Conservation (phyloP, 495 filamentous ascomycete genomes). For the Xylaria acuta region DNA sequence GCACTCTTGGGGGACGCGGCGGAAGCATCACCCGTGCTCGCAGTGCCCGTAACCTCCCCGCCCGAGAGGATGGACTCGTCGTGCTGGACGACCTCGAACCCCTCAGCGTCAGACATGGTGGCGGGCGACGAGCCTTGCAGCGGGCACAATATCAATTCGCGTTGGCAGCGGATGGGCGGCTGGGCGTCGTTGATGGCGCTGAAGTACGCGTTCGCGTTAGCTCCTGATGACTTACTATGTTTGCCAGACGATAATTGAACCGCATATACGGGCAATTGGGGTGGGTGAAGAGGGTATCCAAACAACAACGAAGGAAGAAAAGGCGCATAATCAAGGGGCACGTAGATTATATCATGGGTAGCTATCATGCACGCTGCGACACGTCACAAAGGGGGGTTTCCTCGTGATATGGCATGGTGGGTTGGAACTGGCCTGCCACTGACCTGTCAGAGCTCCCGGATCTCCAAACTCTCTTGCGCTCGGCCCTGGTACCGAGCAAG, state of each 20-base stretch:
- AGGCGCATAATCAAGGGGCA: constrained; percentile 12
- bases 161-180: constrained; percentile 13
- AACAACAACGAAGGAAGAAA: not conserved
- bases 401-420: constrained; percentile 30
- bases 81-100: constrained; percentile 49
- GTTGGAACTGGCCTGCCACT: constrained; percentile 38
- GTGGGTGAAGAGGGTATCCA: constrained; percentile 9
- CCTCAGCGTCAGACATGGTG: constrained; percentile 55
- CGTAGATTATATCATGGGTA: constrained; percentile 23
- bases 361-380: constrained; percentile 36
- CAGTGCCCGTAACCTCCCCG: constrained; percentile 39
- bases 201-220: constrained; percentile 31
- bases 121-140: constrained; percentile 20
- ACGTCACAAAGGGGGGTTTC: constrained; percentile 41
- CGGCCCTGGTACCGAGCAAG: constrained; percentile 14
- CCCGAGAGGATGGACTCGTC: constrained; percentile 44
- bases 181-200: constrained; percentile 29
- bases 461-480: constrained; percentile 34
- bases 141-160: constrained; percentile 27
- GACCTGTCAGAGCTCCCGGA: constrained; percentile 34
- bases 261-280: constrained; percentile 10
- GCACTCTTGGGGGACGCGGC: constrained; percentile 40
- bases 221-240: constrained; percentile 8
- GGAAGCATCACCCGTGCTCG: constrained; percentile 29
- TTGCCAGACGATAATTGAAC: constrained; percentile 16